These are phyloP conservation scores for Adansonia madagascariensis DNA, from an alignment of 441 rosid genomes.

Conservation along the genomic window DNA sequence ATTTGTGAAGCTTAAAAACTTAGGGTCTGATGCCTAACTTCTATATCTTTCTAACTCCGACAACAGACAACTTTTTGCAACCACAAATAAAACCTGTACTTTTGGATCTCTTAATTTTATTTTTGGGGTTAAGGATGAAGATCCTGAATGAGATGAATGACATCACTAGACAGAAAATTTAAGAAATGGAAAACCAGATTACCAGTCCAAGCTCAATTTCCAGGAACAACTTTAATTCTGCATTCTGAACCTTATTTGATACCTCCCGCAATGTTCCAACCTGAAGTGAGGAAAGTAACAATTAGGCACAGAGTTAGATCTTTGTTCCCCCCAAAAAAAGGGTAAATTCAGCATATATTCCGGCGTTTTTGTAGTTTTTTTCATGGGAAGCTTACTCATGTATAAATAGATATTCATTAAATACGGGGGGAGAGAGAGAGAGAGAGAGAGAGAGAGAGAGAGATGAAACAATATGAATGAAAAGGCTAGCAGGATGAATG, in stretches of 20 bases:
- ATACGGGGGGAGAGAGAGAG: not conserved
- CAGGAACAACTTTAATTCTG: constrained; percentile 56
- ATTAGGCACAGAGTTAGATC: not conserved
- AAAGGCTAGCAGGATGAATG: constrained; percentile 11
- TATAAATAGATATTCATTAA: constrained; percentile 3
- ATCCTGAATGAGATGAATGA: constrained; percentile 21
- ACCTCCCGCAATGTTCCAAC: constrained; percentile 55
- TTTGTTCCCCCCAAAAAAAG: not conserved
- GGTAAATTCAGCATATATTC: constrained; percentile 11
- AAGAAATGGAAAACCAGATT: constrained; percentile 27
- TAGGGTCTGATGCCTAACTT: constrained; percentile 3
- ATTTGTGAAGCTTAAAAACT: not conserved
- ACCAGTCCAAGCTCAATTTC: constrained; percentile 58
- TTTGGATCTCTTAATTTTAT: not conserved
- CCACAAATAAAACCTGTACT: not conserved
- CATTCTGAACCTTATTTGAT: constrained; percentile 49
- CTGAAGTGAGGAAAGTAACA: constrained; percentile 30
- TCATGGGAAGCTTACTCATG: not conserved
- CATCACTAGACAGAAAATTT: constrained; percentile 1
- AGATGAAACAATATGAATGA: not conserved
- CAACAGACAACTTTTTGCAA: not conserved
- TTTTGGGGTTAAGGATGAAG: not conserved
- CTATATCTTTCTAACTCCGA: not conserved
- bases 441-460: not conserved
- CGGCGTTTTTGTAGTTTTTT: not conserved